Base-by-base conservation (phyloP, 306 rosid species). In the Delonix regia region DNA sequence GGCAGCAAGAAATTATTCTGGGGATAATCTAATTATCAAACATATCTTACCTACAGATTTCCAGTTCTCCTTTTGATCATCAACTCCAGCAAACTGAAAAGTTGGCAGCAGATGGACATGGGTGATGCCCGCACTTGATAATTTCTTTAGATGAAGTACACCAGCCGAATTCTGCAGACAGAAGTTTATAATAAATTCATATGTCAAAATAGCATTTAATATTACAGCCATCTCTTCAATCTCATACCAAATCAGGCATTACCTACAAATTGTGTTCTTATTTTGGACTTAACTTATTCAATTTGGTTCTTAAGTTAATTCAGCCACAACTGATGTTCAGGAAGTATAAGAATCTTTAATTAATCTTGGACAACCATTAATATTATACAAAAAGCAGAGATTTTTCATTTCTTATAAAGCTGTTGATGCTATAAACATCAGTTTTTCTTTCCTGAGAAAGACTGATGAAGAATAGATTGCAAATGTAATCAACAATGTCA, bases 61-160 rank as follows among this genome's bases (percentile, higher is more conserved):
- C 98, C 98, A 95, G 75, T 88, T 91, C 81, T 85, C 91, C 83
- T 92, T 95, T 71, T 83, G 87, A 83, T 95, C 99, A 82, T 87
- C 98, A 78, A 95, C 96, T 41, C 81, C 98, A 12, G 91, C 96
- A 89, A 92, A 95, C 57, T 95, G 99, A 84, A 86, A 95, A 48
- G 98, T 74, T 45, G 98, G 98, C 68, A 95, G 88, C 60, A 95
- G 85, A 92, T 95, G 99, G 77, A 95, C 63, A 68, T 95, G 99
- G 62, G 90, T 88, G 78, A 95, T 27, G 79, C 99, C 99, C 60
- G 97, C 95, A 81, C 86, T 85, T 65, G 96, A 92, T 84, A 95
- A 80, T 83, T 86, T 91, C 91, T 83, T 91, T 45, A 95, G 87
- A 91, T 95, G 99, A 75, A 56, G 82, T 64, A 87, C 86, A 51